These are phyloP conservation scores for Nakaseomyces nivariensis DNA, from an alignment of 1,139 yeast genomes.

Conservation along the genomic window DNA sequence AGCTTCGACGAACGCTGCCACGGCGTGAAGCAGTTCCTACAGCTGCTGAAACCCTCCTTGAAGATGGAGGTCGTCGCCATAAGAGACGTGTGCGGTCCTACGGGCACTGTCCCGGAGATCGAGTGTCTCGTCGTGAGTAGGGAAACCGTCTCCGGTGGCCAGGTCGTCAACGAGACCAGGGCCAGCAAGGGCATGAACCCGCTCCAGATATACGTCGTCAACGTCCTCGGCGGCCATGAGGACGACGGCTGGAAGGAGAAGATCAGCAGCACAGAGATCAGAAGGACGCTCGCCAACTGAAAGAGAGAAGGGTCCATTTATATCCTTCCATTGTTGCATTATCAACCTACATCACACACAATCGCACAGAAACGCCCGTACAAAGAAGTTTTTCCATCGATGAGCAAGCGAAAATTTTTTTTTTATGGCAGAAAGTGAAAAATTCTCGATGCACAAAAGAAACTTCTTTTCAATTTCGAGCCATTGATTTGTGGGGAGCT, in stretches of 20 bases:
- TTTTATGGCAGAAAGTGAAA: not conserved
- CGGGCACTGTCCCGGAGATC: constrained; percentile 66
- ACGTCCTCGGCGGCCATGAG: constrained; percentile 57
- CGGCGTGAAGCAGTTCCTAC: constrained; percentile 41
- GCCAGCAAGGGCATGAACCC: constrained; percentile 42
- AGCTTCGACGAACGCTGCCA: constrained; percentile 43
- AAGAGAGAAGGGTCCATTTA: too few relatives aligned
- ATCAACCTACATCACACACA: too few relatives aligned
- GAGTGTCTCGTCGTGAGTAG: constrained; percentile 72
- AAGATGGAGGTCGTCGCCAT: constrained; percentile 45
- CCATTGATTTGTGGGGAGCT: too few relatives aligned
- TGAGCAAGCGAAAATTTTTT: not conserved
- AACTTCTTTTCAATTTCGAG: too few relatives aligned
- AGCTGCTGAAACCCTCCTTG: constrained; percentile 37
- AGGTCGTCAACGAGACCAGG: constrained; percentile 57
- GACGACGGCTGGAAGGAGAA: constrained; percentile 60
- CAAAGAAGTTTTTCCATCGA: not conserved
- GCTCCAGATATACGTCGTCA: constrained; percentile 51
- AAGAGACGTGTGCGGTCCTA: constrained; percentile 89
- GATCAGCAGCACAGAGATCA: constrained; percentile 63
- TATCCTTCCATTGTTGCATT: too few relatives aligned
- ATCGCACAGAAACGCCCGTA: not conserved
- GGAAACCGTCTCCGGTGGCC: constrained; percentile 74
- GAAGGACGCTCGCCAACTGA: constrained; percentile 13
- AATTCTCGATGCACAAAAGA: too few relatives aligned